Evolutionary conservation across 352 stramenopile genomes (phyloP).

Genomic region (Phytophthora chlamydospora): DNA sequence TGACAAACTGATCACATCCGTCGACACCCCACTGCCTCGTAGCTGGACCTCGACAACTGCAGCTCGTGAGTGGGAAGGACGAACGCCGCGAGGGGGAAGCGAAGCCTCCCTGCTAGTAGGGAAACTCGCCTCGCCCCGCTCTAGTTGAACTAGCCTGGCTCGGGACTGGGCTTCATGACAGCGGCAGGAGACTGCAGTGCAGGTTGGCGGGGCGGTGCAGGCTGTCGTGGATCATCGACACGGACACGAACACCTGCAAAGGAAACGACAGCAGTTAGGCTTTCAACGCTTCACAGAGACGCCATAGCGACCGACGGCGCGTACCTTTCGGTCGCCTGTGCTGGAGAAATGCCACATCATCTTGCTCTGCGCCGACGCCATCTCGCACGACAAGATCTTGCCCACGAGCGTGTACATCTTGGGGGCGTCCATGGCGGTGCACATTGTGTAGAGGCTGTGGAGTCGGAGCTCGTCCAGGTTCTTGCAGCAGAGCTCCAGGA

Average conservation of each 20-base stretch:
- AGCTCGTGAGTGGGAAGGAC: neutral
- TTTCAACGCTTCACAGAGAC: no score
- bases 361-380: constrained; percentile 81
- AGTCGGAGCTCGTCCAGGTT: constrained; percentile 80
- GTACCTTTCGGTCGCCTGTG: constrained; percentile 74
- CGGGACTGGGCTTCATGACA: constrained; percentile 54
- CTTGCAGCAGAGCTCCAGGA: constrained; percentile 80
- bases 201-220: constrained; percentile 78
- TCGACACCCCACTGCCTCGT: constrained; percentile 2
- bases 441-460: constrained; percentile 85
- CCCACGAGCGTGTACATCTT: constrained; percentile 86
- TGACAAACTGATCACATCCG: constrained; percentile 28
- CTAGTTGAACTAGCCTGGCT: constrained; percentile 10
- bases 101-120: constrained; percentile 12
- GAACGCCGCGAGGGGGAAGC: neutral
- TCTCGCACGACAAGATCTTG: constrained; percentile 79
- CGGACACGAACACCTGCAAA: constrained; percentile 76
- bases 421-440: constrained; percentile 68
- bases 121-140: constrained; percentile 11
- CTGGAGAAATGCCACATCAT: constrained; percentile 86
- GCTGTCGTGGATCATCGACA: constrained; percentile 84
- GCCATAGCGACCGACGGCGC: neutral
- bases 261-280: constrained; percentile 12
- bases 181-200: constrained; percentile 78
- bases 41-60: no score